Conservation (phyloP, 2,329 filamentous ascomycete species). For the Ascochyta viciae-villosae region DNA sequence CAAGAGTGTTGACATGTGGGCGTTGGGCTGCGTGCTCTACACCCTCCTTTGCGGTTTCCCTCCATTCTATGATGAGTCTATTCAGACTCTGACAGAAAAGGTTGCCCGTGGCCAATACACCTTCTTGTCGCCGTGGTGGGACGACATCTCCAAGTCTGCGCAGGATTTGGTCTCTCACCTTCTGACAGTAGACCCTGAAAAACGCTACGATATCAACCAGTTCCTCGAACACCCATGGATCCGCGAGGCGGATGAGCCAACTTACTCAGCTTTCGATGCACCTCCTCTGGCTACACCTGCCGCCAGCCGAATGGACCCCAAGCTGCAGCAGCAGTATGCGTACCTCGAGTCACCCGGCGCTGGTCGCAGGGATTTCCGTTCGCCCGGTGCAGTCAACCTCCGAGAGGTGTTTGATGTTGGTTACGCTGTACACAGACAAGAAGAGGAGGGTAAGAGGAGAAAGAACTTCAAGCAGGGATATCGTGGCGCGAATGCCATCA, state of each 20-base stretch:
- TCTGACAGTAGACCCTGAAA: constrained; percentile 91
- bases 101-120: constrained; percentile 96
- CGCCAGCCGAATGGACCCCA: constrained; percentile 64
- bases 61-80: constrained; percentile 98
- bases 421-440: constrained; percentile 96
- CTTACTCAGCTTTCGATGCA: constrained; percentile 71
- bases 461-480: constrained; percentile 81
- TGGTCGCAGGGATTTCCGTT: constrained; percentile 88
- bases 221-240: constrained; percentile 98
- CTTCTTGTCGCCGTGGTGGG: constrained; percentile 99
- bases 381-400: constrained; percentile 91
- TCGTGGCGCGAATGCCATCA: constrained; percentile 69
- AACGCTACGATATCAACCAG: constrained; percentile 90
- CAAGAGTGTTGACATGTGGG: constrained; percentile 99
- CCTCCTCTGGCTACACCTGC: constrained; percentile 75
- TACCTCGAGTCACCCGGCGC: constrained; percentile 68
- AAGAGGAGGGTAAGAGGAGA: constrained; percentile 91
- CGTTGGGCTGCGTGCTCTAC: constrained; percentile 93
- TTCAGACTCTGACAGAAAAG: constrained; percentile 96
- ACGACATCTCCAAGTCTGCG: constrained; percentile 93
- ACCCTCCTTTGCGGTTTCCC: constrained; percentile 97
- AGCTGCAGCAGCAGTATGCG: constrained; percentile 58
- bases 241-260: constrained; percentile 71
- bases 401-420: constrained; percentile 97
- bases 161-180: constrained; percentile 95